phyloP scores from a whole-genome alignment of 768 basidiomycete genomes.

The Auriscalpium orientale region DNA sequence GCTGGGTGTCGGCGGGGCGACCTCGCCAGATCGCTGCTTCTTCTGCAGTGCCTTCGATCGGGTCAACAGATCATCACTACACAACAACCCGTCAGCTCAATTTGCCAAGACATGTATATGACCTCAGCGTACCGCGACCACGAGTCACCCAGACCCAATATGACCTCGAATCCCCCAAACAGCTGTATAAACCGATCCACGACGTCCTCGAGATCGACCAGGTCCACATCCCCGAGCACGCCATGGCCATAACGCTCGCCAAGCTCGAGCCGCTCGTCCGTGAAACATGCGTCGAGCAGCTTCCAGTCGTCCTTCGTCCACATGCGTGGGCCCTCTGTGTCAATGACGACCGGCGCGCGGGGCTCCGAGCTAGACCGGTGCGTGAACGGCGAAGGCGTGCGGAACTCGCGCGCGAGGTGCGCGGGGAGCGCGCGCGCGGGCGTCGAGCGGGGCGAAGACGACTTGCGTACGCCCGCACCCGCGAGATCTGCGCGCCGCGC shows the following conservation, averaged over 20 bases:
- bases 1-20: slow-evolving; percentile 49
- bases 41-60: slow-evolving; percentile 49
- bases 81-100: neutral
- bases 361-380: neutral
- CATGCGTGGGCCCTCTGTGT: slow-evolving; percentile 19
- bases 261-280: slow-evolving; percentile 54
- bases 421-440: slow-evolving; percentile 46
- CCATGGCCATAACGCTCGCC: slow-evolving; percentile 28
- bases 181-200: slow-evolving; percentile 48
- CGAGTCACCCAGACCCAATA: slow-evolving; percentile 34
- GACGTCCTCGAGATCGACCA: slow-evolving; percentile 48
- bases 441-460: slow-evolving; percentile 27
- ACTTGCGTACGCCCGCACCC: slow-evolving; percentile 12
- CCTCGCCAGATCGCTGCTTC: slow-evolving; percentile 50
- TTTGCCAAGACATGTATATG: neutral
- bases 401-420: slow-evolving; percentile 29
- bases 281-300: slow-evolving; percentile 68
- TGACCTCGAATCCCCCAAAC: slow-evolving; percentile 37
- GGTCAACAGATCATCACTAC: slow-evolving; percentile 43
- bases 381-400: slow-evolving; percentile 10
- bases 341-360: slow-evolving; percentile 2
- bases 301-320: slow-evolving; percentile 84
- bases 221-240: slow-evolving; percentile 43
- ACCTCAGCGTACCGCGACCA: slow-evolving; percentile 49
- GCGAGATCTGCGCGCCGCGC: slow-evolving; percentile 7